These are phyloP conservation scores for Starmerella asiatica DNA, from an alignment of 805 yeast species.

Conservation along the genomic window DNA sequence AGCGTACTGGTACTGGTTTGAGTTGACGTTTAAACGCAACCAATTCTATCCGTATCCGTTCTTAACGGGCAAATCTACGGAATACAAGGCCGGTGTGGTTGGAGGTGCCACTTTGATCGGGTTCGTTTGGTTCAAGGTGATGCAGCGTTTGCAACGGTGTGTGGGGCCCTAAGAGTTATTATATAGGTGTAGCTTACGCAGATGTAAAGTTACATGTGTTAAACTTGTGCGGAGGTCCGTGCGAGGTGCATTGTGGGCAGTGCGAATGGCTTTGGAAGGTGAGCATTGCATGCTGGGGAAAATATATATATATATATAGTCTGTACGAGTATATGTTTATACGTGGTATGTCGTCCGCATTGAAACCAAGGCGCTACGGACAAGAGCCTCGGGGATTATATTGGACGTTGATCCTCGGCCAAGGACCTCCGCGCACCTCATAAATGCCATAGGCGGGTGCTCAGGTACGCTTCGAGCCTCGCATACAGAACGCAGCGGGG, in stretches of 20 bases:
- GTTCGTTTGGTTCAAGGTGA: constrained; percentile 14
- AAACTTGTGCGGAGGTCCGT: too few species aligned
- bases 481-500: constrained; percentile 11
- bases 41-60: constrained; percentile 28
- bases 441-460: background rate
- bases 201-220: background rate
- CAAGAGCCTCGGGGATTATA: constrained; percentile 22
- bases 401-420: constrained; percentile 19
- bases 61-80: constrained; percentile 18
- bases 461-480: background rate
- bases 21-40: constrained; percentile 21
- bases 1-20: constrained; percentile 28
- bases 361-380: constrained; percentile 21
- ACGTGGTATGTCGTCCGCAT: constrained; percentile 20
- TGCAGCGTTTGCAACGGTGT: constrained; percentile 20
- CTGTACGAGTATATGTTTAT: background rate
- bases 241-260: too few species aligned
- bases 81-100: constrained; percentile 20
- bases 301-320: too few species aligned
- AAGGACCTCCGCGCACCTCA: constrained; percentile 5
- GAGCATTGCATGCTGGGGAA: too few species aligned
- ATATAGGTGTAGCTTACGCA: background rate
- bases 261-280: too few species aligned
- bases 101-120: constrained; percentile 17
- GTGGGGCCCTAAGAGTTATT: too few species aligned